Percentiles rank a stretch among this genome's conserved stretches.
These are phyloP conservation scores for Macaranga tanarius DNA, from an alignment of 441 rosid genomes.

Conservation along the genomic window DNA sequence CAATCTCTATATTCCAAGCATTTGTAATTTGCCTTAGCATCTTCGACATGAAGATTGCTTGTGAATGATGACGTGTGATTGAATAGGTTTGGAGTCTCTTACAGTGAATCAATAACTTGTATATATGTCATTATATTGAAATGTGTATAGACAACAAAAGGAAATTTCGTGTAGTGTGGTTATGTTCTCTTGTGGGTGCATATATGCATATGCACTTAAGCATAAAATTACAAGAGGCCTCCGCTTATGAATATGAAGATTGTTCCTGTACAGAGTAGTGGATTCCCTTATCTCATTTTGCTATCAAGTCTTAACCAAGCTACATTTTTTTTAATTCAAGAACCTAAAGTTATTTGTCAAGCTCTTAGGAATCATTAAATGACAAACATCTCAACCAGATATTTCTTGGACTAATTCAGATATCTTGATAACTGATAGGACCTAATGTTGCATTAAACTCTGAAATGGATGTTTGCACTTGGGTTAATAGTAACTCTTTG, in stretches of 20 bases:
- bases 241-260: background rate
- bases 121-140: background rate
- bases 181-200: background rate
- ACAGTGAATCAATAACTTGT: background rate
- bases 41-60: conserved; percentile 95
- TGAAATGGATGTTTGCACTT: too few relatives aligned
- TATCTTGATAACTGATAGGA: background rate
- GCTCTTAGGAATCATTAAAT: background rate
- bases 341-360: background rate
- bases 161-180: background rate
- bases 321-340: background rate
- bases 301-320: background rate
- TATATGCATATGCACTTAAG: background rate
- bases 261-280: background rate
- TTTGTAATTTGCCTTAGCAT: conserved; percentile 96
- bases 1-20: conserved; percentile 95
- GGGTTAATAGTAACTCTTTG: background rate
- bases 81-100: conserved; percentile 14
- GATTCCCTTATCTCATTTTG: background rate
- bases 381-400: background rate
- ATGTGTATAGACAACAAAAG: background rate
- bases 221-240: background rate
- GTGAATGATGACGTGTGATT: conserved; percentile 53
- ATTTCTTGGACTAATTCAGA: background rate
- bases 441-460: background rate